These are phyloP conservation scores for Podochytrium sp. DNA, from an alignment of 192 early-diverging fungal genomes.

Conservation along the genomic window DNA sequence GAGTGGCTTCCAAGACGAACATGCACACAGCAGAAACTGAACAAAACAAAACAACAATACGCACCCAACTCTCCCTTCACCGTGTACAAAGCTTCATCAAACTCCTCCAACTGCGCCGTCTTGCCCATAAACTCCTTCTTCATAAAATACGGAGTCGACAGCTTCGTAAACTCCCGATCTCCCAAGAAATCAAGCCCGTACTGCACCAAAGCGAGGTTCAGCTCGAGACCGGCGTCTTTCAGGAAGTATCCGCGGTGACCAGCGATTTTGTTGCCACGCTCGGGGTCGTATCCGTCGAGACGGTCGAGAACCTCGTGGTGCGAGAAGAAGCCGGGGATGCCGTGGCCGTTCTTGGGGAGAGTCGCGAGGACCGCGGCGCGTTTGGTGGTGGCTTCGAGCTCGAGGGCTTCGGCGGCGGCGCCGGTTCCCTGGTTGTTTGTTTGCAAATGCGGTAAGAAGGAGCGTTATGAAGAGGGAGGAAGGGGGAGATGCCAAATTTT, in stretches of 20 bases:
- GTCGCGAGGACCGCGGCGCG: background rate
- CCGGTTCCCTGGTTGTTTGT: constrained; percentile 11
- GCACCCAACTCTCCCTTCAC: constrained; percentile 50
- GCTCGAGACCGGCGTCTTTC: constrained; percentile 90
- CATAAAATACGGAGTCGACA: constrained; percentile 99
- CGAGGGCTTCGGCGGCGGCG: constrained; percentile 20
- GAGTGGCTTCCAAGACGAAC: no score
- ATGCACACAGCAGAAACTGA: background rate
- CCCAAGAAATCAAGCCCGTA: constrained; percentile 94
- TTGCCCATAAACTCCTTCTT: constrained; percentile 95
- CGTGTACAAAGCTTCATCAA: constrained; percentile 98
- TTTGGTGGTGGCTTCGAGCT: background rate
- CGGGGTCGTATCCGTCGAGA: constrained; percentile 67
- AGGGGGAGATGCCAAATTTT: background rate
- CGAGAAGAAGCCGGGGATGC: constrained; percentile 55
- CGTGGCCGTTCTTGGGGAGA: constrained; percentile 49
- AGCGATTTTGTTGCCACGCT: constrained; percentile 81
- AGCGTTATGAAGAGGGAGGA: background rate
- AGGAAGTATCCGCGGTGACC: constrained; percentile 99
- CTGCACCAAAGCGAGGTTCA: constrained; percentile 95
- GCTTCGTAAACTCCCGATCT: constrained; percentile 81
- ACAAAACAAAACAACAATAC: constrained; percentile 12
- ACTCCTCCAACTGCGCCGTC: constrained; percentile 97
- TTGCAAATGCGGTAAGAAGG: background rate
- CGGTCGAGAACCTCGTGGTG: constrained; percentile 96